Percentiles rank a stretch among this genome's conserved stretches.
Evolutionary conservation across 2,329 filamentous ascomycete species (phyloP).

Genomic region (Lecanicillium sp.): DNA sequence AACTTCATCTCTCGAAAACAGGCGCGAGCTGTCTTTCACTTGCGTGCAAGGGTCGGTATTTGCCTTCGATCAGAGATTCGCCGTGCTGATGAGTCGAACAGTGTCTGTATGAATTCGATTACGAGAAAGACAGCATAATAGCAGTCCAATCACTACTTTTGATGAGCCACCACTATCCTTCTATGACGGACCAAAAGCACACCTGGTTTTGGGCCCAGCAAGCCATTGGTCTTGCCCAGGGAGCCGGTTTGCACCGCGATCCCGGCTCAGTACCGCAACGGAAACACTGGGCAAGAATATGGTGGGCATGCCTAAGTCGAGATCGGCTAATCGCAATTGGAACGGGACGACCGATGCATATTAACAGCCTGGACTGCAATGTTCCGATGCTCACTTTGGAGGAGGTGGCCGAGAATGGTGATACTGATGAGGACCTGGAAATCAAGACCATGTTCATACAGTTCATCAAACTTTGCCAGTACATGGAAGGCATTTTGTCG

Average conservation of each 20-base stretch:
- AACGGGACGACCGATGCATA: slow-evolving; percentile 14
- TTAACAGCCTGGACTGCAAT: slow-evolving; percentile 15
- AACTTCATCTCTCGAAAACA: too few relatives aligned
- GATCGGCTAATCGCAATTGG: slow-evolving; percentile 13
- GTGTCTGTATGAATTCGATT: too few relatives aligned
- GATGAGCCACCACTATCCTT: too few relatives aligned
- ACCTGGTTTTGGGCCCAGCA: too few relatives aligned
- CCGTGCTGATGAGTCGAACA: too few relatives aligned
- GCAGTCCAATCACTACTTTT: too few relatives aligned
- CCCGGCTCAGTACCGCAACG: slow-evolving; percentile 8
- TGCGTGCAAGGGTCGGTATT: too few relatives aligned
- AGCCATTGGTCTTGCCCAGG: too few relatives aligned
- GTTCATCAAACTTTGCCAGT: slow-evolving; percentile 14
- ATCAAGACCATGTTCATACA: slow-evolving; percentile 14
- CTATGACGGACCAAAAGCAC: too few relatives aligned
- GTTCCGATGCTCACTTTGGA: slow-evolving; percentile 10
- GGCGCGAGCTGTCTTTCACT: too few relatives aligned
- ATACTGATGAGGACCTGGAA: slow-evolving; percentile 10
- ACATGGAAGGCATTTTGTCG: slow-evolving; percentile 14
- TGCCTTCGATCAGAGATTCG: too few relatives aligned
- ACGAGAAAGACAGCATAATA: too few relatives aligned
- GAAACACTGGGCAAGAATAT: slow-evolving; percentile 13
- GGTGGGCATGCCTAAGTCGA: slow-evolving; percentile 14
- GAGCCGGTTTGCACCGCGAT: slow-evolving; percentile 12
- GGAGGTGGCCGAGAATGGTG: slow-evolving; percentile 12